phyloP scores from a whole-genome alignment of 2,329 filamentous ascomycete species.

The Colletotrichum costaricense region DNA sequence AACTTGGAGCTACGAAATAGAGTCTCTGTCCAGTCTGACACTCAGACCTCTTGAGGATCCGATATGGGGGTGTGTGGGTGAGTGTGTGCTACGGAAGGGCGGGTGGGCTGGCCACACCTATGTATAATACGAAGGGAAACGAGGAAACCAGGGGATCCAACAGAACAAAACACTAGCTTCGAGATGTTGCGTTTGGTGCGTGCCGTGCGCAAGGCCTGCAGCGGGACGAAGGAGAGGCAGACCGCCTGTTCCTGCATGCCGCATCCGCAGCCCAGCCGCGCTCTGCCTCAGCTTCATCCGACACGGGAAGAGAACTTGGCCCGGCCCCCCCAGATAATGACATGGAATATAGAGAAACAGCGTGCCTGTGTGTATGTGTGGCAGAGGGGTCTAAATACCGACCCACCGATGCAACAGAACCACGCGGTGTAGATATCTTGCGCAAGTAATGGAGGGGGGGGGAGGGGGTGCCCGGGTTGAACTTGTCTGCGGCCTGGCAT shows the following conservation, averaged over 20 bases:
- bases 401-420: conserved; percentile 9
- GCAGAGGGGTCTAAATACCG: background rate
- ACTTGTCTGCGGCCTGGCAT: background rate
- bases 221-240: conserved; percentile 3
- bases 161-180: conserved; percentile 28
- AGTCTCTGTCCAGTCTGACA: background rate
- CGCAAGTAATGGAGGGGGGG: background rate
- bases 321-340: background rate
- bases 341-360: background rate
- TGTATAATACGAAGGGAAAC: conserved; percentile 19
- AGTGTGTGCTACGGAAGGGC: background rate
- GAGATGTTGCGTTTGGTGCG: conserved; percentile 6
- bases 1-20: no score
- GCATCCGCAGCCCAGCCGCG: conserved; percentile 14
- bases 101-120: conserved; percentile 6
- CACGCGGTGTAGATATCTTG: background rate
- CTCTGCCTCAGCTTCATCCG: conserved; percentile 31
- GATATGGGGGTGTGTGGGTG: background rate
- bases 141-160: conserved; percentile 14
- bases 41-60: background rate
- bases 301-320: conserved; percentile 5
- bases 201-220: conserved; percentile 24
- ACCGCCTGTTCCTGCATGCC: background rate
- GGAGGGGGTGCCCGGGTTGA: background rate
- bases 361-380: background rate